Base-by-base conservation (phyloP, 345 rosid species). In the Salix purpurea region DNA sequence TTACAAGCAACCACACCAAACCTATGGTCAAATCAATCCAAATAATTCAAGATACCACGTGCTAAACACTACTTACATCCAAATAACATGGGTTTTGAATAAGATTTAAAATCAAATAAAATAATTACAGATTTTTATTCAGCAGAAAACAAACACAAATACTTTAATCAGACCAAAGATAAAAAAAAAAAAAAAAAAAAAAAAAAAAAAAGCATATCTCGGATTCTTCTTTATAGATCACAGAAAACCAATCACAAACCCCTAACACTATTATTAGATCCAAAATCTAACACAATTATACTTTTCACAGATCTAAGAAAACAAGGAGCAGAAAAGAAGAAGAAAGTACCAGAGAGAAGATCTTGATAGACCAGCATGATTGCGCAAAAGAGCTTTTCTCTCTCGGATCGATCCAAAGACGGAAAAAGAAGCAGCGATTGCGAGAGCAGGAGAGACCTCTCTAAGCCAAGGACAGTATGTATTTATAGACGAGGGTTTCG, bases 341-440 rank as follows among this genome's bases (percentile, higher is more conserved):
- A 64, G 34, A 48, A 24, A 24, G 68, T 83, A 91, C 99, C 91
- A 73, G 88, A 65, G 66, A 96, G 85, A 21, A 81, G 85, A 91
- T 96, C 99, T 62, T 93, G 94, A 73, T 93, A 96, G 24, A 96
- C 98, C 96, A 96, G 88, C 98, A 96, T 96, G 86, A 74, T 82
- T 86, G 87, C 87, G 12, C 60, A 19, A 19, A 19, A 66, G 86
- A 73, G 64, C n/a, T 24, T 65, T 75, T 54, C 23, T 78, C 90
- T 80, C 73, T 80, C 83, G 81, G 80, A 74, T 42, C 67, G 80
- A 52, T 26, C 8, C 40, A 11, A 83, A 81, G 75, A 85, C 76
- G 79, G 83, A 85, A 60, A 77, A 46, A 56, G 40, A 3, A 23
- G 65, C 71, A 79, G 77, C 80, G 79, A 83, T 83, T 71, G 86